Base-by-base conservation (phyloP, 2,329 filamentous ascomycete species). In the Fusarium piperis region DNA sequence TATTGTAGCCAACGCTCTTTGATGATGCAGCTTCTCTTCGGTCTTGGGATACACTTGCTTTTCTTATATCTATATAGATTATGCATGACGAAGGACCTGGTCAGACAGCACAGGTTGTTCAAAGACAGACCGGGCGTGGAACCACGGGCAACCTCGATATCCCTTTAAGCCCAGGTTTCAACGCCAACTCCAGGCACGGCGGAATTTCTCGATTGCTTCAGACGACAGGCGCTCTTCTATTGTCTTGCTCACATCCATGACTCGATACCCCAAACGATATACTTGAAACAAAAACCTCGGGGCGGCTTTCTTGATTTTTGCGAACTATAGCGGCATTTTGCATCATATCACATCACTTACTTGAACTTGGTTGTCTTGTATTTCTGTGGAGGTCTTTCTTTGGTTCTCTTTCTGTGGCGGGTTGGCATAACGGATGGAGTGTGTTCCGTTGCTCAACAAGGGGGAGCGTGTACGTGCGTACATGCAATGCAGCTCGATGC, bases 71-170 rank as follows among this genome's bases (percentile, higher is more conserved):
- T 51, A 59, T 73, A 71, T 71, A 76, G 66, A 75, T 70, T 62
- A 67, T 65, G 62, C 64, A 73, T 71, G 66, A 69, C 57, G 62
- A 69, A 41, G 65, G 73, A 64, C 74, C 74, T 76, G 76, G 76
- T 75, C 58, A 75, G 59, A 78, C 77, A 78, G 76, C 64, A 78
- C 77, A 78, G 77, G 77, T 67, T 70, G 55, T 59, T 68, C 56
- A 62, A 48, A 59, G 36, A 60, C 67, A 63, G 52, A 64, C 53
- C 26, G 55, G 62, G 59, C 57, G 39, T 59, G 60, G 48, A 58
- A 53, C 39, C 39, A 46, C 39, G 58, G 58, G 64, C 38, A 70
- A 62, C 36, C 32, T 65, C 51, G 36, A 36, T 66, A 58, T 67
- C 48, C 12, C 53, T 69, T 51, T 65, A 39, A 16, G 41, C 57